Evolutionary conservation across 2,329 filamentous ascomycete genomes (phyloP).

Genomic region (Tolypocladium inflatum): DNA sequence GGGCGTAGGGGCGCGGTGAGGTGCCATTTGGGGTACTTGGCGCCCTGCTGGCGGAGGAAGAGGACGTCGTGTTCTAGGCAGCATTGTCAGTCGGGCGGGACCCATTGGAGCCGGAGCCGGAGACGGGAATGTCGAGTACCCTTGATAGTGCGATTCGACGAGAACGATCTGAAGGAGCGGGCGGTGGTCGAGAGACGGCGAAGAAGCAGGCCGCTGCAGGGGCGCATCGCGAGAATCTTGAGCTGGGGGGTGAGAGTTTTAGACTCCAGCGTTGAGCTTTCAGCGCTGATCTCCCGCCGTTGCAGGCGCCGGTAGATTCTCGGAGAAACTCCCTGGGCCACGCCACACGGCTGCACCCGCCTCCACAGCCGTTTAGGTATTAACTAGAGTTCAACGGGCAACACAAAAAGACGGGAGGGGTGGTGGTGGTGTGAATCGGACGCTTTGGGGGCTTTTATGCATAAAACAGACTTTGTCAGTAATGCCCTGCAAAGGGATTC

Average conservation of each 20-base stretch:
- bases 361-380: background rate
- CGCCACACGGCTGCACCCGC: no score
- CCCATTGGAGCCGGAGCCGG: background rate
- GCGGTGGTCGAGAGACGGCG: background rate
- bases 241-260: no score
- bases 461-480: no score
- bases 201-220: background rate
- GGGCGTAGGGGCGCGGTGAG: slow-evolving; percentile 25
- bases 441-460: background rate
- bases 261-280: no score
- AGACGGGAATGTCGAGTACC: slow-evolving; percentile 5
- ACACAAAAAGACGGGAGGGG: no score
- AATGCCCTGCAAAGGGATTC: no score
- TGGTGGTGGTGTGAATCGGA: background rate
- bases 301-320: background rate
- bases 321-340: background rate
- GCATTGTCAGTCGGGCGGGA: background rate
- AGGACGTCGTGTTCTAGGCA: slow-evolving; percentile 28
- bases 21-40: slow-evolving; percentile 25
- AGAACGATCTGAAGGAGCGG: slow-evolving; percentile 8
- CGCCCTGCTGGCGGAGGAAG: slow-evolving; percentile 28
- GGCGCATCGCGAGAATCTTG: background rate
- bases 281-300: background rate
- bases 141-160: slow-evolving; percentile 17
- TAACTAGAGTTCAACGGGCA: no score